Evolutionary conservation across 768 basidiomycete species (phyloP).

Genomic region (Termitomyces sp.): DNA sequence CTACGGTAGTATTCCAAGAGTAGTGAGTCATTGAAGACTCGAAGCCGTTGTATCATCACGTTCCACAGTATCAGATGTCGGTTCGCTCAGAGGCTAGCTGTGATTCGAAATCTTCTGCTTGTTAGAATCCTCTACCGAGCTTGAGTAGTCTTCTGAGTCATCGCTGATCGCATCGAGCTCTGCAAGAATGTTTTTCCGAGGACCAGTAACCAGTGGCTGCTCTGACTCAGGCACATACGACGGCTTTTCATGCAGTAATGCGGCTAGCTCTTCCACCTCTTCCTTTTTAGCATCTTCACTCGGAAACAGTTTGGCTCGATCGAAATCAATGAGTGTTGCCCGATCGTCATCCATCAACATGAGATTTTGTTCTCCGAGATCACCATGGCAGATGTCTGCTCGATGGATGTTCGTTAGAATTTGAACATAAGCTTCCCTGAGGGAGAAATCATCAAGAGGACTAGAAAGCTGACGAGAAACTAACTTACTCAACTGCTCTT

Average conservation of each 20-base stretch:
- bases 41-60: neutral
- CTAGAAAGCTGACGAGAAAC: too few species aligned
- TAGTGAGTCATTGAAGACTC: too few species aligned
- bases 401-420: too few species aligned
- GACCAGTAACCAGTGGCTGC: neutral
- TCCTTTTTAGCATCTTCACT: neutral
- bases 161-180: neutral
- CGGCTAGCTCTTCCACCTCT: neutral
- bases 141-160: neutral
- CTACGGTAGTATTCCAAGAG: too few species aligned
- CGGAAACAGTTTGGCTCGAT: neutral
- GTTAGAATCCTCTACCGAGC: neutral
- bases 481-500: too few species aligned
- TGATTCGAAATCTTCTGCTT: neutral
- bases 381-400: too few species aligned
- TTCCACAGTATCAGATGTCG: neutral
- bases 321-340: neutral
- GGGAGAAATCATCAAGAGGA: too few species aligned
- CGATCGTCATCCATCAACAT: neutral
- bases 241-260: neutral
- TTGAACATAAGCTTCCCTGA: too few species aligned
- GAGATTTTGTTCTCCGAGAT: too few species aligned
- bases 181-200: neutral
- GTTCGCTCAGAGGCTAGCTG: neutral
- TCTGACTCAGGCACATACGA: neutral